These are phyloP conservation scores for Rheum nobile DNA, from an alignment of 148 eudicot genomes.

Conservation along the genomic window DNA sequence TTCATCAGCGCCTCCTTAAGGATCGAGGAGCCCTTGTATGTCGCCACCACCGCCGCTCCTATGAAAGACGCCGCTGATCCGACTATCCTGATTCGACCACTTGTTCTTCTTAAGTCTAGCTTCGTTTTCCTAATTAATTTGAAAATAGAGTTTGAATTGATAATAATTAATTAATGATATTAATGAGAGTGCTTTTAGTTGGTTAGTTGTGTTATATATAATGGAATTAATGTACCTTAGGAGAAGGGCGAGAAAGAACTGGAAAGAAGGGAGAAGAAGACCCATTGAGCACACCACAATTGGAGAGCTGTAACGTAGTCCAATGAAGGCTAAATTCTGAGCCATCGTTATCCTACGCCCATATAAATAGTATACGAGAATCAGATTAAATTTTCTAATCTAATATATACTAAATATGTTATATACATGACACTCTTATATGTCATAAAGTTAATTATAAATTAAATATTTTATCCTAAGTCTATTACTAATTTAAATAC, in stretches of 20 bases:
- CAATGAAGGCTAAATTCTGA: conserved; percentile 73
- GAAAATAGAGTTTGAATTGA: too few species aligned
- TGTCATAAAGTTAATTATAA: too few species aligned
- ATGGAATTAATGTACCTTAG: conserved; percentile 29
- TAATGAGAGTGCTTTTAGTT: too few species aligned
- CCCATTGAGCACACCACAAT: conserved; percentile 76
- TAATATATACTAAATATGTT: too few species aligned
- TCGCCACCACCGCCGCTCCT: conserved; percentile 33
- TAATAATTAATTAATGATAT: too few species aligned
- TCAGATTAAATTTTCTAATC: too few species aligned
- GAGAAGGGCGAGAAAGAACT: conserved; percentile 45
- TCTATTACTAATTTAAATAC: too few species aligned
- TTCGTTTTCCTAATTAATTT: not conserved
- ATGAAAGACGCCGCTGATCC: conserved; percentile 28
- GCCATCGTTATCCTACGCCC: conserved; percentile 74
- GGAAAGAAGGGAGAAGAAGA: conserved; percentile 55
- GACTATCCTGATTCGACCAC: not conserved
- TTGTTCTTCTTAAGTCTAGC: not conserved
- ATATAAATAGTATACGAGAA: too few species aligned
- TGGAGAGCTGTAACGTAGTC: conserved; percentile 74
- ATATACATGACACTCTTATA: too few species aligned
- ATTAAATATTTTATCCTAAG: too few species aligned
- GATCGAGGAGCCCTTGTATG: conserved; percentile 38
- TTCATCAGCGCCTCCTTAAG: conserved; percentile 15
- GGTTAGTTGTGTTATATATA: too few species aligned